A percentile compares a stretch with the other conserved stretches of the same genome.
Conservation (phyloP, 106 monocot genomes). For the Dendrobium huoshanense region DNA sequence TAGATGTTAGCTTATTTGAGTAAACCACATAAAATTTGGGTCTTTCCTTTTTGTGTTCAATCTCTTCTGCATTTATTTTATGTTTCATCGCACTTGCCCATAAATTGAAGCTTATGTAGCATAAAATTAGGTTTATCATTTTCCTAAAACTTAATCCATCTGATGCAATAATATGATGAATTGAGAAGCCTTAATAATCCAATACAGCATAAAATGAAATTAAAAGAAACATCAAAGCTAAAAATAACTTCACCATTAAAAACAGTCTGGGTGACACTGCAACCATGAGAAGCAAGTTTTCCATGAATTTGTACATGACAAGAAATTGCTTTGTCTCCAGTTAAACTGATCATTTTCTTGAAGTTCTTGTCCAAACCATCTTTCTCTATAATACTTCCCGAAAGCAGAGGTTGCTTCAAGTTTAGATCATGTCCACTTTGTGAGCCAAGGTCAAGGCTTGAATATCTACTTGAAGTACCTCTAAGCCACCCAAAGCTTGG, state of each 20-base stretch:
- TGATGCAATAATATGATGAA: background rate
- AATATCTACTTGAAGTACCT: constrained; percentile 28
- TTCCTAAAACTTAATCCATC: background rate
- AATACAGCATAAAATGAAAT: background rate
- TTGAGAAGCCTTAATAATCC: background rate
- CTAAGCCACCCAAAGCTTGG: constrained; percentile 64
- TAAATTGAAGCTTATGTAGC: too few relatives aligned
- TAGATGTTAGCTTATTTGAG: too few relatives aligned
- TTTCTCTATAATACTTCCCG: constrained; percentile 14
- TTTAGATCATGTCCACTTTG: constrained; percentile 40
- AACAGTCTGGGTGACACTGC: constrained; percentile 72
- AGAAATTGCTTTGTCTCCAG: constrained; percentile 19
- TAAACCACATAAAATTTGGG: too few relatives aligned
- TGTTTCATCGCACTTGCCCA: too few relatives aligned
- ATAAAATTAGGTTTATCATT: too few relatives aligned
- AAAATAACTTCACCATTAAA: constrained; percentile 64
- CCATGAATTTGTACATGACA: constrained; percentile 33
- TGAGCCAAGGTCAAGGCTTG: constrained; percentile 26
- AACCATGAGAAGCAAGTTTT: constrained; percentile 35
- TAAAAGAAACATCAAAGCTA: background rate
- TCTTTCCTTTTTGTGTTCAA: too few relatives aligned
- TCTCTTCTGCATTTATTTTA: too few relatives aligned
- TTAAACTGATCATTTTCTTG: constrained; percentile 13
- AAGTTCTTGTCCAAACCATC: constrained; percentile 28
- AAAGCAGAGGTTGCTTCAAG: constrained; percentile 39